phyloP scores from a whole-genome alignment of 2,329 filamentous ascomycete genomes.

The Blastomyces gilchristii region DNA sequence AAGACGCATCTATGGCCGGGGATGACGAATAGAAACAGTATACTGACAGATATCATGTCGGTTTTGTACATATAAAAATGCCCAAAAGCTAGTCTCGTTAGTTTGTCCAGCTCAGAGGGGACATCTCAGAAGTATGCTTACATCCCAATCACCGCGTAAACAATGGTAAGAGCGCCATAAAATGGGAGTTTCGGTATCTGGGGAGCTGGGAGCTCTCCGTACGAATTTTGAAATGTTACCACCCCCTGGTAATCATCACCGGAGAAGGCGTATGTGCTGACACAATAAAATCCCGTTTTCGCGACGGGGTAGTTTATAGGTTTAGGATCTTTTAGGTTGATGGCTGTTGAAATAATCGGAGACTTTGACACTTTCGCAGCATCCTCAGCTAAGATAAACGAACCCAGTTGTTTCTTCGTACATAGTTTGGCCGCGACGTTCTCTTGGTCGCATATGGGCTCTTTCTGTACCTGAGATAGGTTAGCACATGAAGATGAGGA shows the following conservation, averaged over 20 bases:
- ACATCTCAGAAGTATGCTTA: slow-evolving; percentile 34
- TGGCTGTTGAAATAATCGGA: slow-evolving; percentile 65
- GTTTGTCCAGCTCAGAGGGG: slow-evolving; percentile 7
- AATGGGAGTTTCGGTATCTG: slow-evolving; percentile 97
- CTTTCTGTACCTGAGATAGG: slow-evolving; percentile 37
- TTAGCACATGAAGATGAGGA: slow-evolving; percentile 23
- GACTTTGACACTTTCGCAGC: slow-evolving; percentile 60
- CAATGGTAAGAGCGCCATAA: slow-evolving; percentile 86
- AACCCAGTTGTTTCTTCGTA: slow-evolving; percentile 64
- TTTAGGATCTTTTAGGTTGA: slow-evolving; percentile 65
- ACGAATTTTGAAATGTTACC: slow-evolving; percentile 89
- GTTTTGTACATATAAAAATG: slow-evolving; percentile 89
- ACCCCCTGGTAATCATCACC: slow-evolving; percentile 63
- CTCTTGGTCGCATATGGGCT: slow-evolving; percentile 66
- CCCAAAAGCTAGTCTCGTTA: slow-evolving; percentile 59
- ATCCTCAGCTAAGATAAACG: slow-evolving; percentile 73
- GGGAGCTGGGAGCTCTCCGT: slow-evolving; percentile 86
- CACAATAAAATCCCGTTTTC: slow-evolving; percentile 93
- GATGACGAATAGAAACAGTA: not conserved
- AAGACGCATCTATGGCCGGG: not conserved
- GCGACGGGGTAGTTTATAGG: slow-evolving; percentile 71
- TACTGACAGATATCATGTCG: slow-evolving; percentile 72
- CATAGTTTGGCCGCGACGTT: slow-evolving; percentile 62
- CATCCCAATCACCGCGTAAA: slow-evolving; percentile 76
- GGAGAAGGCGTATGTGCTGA: slow-evolving; percentile 64